These are phyloP conservation scores for Emergomyces orientalis DNA, from an alignment of 2,329 filamentous ascomycete genomes.

Conservation along the genomic window DNA sequence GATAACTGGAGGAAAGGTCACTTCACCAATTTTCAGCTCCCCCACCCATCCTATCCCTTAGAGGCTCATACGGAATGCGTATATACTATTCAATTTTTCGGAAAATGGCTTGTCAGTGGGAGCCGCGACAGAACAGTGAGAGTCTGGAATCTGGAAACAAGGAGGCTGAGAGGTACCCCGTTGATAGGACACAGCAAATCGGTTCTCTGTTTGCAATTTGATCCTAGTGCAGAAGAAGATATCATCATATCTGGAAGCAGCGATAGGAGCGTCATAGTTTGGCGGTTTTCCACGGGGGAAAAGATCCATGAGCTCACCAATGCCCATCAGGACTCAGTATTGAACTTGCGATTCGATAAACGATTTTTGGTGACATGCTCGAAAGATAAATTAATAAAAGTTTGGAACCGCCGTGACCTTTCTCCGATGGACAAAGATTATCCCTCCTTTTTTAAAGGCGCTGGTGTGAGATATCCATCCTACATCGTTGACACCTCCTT, in stretches of 20 bases:
- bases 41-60: constrained; percentile 66
- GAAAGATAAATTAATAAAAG: constrained; percentile 93
- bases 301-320: constrained; percentile 64
- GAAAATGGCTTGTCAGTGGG: constrained; percentile 81
- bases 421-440: constrained; percentile 38
- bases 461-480: constrained; percentile 40
- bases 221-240: constrained; percentile 76
- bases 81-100: constrained; percentile 84
- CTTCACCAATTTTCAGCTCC: constrained; percentile 80
- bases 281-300: constrained; percentile 85
- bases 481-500: constrained; percentile 46
- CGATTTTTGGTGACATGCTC: constrained; percentile 91
- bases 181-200: constrained; percentile 72
- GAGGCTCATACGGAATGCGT: constrained; percentile 90
- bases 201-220: constrained; percentile 90
- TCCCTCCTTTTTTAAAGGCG: constrained; percentile 34
- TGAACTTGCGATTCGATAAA: constrained; percentile 88
- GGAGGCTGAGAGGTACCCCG: constrained; percentile 64
- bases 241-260: constrained; percentile 93
- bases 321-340: constrained; percentile 80
- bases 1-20: constrained; percentile 82
- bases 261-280: constrained; percentile 81
- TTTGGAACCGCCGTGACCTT: constrained; percentile 77
- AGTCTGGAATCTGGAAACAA: constrained; percentile 80
- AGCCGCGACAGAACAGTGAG: constrained; percentile 81